A percentile compares a stretch with the other conserved stretches of the same genome.
Conservation (phyloP, 345 rosid species). For the Stellera chamaejasme region DNA sequence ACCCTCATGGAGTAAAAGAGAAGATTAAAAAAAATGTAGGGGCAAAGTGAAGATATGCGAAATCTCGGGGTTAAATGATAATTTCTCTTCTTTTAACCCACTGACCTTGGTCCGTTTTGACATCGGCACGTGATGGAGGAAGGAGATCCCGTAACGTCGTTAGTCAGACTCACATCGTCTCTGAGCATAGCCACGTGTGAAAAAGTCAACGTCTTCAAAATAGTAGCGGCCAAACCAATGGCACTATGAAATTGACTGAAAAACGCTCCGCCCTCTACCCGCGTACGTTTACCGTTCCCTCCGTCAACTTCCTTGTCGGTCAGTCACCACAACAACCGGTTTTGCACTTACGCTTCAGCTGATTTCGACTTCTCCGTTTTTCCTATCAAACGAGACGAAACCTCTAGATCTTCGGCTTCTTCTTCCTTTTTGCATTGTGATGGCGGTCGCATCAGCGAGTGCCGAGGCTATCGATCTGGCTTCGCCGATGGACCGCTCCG, state of each 20-base stretch:
- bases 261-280: background rate
- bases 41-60: background rate
- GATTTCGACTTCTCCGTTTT: background rate
- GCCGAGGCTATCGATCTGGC: slow-evolving; percentile 26
- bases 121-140: background rate
- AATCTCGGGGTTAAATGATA: no score
- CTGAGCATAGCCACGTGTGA: slow-evolving; percentile 15
- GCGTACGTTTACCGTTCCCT: slow-evolving; percentile 2
- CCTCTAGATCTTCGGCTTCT: slow-evolving; percentile 6
- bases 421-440: slow-evolving; percentile 15
- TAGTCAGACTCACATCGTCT: background rate
- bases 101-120: slow-evolving; percentile 3
- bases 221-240: background rate
- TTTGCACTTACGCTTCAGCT: background rate
- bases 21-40: background rate
- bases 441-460: slow-evolving; percentile 38
- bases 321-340: slow-evolving; percentile 1
- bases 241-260: slow-evolving; percentile 14
- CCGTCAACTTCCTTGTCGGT: background rate
- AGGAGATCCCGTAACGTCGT: no score
- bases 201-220: slow-evolving; percentile 11
- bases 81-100: no score
- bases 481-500: slow-evolving; percentile 25
- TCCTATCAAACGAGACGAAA: background rate
- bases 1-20: background rate